phyloP scores from a whole-genome alignment of 75 land plant genomes.

The Pinus taeda region DNA sequence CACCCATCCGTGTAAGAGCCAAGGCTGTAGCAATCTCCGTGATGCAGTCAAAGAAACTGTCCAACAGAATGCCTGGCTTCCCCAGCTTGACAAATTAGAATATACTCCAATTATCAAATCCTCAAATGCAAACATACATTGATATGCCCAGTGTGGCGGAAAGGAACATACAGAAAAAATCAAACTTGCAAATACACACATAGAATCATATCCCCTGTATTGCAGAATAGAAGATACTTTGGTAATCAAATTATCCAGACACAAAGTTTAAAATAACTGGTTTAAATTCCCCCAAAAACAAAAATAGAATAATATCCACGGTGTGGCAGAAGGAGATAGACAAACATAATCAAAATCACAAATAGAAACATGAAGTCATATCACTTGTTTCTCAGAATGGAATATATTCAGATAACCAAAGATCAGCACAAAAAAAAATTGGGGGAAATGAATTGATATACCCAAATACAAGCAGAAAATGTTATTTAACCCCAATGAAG shows the following conservation, averaged over 20 bases:
- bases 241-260: neutral
- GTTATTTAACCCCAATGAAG: neutral
- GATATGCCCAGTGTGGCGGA: slow-evolving; percentile 7
- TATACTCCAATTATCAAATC: neutral
- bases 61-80: slow-evolving; percentile 44
- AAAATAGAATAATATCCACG: too few relatives aligned
- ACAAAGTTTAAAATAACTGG: neutral
- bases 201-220: neutral
- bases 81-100: slow-evolving; percentile 45
- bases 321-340: too few relatives aligned
- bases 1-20: slow-evolving; percentile 58
- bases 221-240: neutral
- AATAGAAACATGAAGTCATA: too few relatives aligned
- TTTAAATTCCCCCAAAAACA: neutral
- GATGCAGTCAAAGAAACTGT: slow-evolving; percentile 67
- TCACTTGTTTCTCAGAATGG: too few relatives aligned
- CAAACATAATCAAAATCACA: too few relatives aligned
- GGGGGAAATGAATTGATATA: too few relatives aligned
- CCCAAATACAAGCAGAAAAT: too few relatives aligned
- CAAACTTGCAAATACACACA: neutral
- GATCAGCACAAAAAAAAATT: too few relatives aligned
- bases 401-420: too few relatives aligned
- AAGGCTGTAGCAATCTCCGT: slow-evolving; percentile 60
- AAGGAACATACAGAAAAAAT: neutral
- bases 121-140: slow-evolving; percentile 4